Evolutionary conservation across 2,329 filamentous ascomycete genomes (phyloP).

Genomic region (Colletotrichum sp.): DNA sequence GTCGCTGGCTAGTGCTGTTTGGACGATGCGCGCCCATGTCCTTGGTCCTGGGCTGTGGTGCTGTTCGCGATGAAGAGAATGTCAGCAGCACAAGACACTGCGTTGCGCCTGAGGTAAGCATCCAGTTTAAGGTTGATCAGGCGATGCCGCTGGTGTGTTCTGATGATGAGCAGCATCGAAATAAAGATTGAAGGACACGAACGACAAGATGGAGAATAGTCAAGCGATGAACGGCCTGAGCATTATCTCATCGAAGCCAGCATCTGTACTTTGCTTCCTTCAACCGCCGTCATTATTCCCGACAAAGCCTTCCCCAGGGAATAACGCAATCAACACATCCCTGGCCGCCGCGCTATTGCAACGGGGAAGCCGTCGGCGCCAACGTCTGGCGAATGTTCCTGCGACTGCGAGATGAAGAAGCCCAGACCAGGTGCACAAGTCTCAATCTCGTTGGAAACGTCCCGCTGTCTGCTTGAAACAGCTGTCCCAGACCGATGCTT

Average conservation of each 20-base stretch:
- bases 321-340: neutral
- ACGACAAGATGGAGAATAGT: neutral
- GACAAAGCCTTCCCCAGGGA: neutral
- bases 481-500: slow-evolving; percentile 9
- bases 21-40: neutral
- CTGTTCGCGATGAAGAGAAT: neutral
- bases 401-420: neutral
- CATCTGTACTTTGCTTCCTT: neutral
- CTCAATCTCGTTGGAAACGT: slow-evolving; percentile 12
- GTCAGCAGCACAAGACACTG: neutral
- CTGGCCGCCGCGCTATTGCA: neutral
- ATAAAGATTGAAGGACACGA: slow-evolving; percentile 8
- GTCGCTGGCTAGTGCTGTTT: neutral
- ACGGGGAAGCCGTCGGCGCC: neutral
- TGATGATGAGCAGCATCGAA: neutral
- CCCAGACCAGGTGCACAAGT: neutral
- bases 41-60: neutral
- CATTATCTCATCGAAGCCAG: neutral
- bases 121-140: neutral
- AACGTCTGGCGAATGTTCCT: neutral
- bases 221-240: neutral
- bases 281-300: neutral
- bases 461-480: slow-evolving; percentile 16
- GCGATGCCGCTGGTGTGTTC: neutral
- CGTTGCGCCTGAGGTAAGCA: neutral